Evolutionary conservation across 2,329 filamentous ascomycete genomes (phyloP).

Genomic region (Leptosphaerulina australis): DNA sequence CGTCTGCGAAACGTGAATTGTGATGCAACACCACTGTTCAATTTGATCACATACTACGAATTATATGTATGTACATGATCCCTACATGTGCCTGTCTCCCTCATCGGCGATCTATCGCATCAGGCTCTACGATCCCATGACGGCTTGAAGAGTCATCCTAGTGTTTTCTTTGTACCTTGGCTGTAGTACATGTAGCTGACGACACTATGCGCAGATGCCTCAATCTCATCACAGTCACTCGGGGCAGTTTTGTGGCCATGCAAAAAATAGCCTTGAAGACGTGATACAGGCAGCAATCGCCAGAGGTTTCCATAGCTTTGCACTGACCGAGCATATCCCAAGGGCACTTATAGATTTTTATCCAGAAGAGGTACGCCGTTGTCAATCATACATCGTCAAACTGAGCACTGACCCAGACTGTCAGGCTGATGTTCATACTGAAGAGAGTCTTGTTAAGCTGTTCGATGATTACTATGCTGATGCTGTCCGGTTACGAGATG

Average conservation of each 20-base stretch:
- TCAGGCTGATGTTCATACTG: conserved; percentile 35
- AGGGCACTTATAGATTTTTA: conserved; percentile 81
- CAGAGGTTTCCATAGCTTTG: conserved; percentile 80
- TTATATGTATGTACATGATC: background rate
- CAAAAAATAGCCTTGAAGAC: conserved; percentile 81
- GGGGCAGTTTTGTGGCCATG: conserved; percentile 92
- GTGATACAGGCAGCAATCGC: conserved; percentile 79
- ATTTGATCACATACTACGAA: background rate
- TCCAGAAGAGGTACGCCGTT: conserved; percentile 76
- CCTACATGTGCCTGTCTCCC: no score
- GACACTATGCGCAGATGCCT: conserved; percentile 66
- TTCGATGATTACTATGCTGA: conserved; percentile 77
- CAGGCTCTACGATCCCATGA: no score
- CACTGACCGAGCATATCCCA: conserved; percentile 94
- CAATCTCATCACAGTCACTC: conserved; percentile 99
- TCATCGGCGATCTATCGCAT: background rate
- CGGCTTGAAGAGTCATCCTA: conserved; percentile 3
- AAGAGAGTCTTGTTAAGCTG: conserved; percentile 48
- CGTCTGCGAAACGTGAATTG: background rate
- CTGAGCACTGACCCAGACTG: conserved; percentile 15
- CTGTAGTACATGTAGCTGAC: background rate
- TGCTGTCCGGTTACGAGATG: conserved; percentile 71
- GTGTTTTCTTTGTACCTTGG: background rate
- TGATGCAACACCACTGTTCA: background rate
- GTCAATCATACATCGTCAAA: background rate